phyloP scores from a whole-genome alignment of 352 stramenopile species.

The Pythium biforme region DNA sequence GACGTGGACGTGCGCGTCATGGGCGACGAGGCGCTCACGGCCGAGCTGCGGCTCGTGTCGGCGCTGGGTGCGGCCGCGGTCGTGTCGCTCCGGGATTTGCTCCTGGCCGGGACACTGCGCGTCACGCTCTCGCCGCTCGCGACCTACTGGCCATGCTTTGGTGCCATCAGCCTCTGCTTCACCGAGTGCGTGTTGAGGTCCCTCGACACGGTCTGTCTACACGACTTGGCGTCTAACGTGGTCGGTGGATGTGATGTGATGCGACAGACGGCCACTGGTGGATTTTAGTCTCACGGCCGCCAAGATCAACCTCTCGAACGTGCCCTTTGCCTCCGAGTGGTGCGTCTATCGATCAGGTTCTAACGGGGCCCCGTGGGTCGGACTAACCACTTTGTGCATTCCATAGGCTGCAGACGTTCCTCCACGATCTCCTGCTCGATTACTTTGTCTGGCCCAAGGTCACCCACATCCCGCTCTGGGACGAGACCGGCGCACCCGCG shows the following conservation, averaged over 20 bases:
- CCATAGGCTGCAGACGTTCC: conserved; percentile 69
- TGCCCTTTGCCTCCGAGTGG: conserved; percentile 81
- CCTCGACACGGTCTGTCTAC: too few species aligned
- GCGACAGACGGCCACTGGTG: conserved; percentile 63
- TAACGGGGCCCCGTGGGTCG: not conserved
- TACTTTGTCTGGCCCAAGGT: conserved; percentile 81
- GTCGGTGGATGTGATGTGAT: not conserved
- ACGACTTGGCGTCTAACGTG: not conserved
- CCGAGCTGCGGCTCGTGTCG: conserved; percentile 67
- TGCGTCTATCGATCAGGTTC: conserved; percentile 17
- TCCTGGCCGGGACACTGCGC: conserved; percentile 67
- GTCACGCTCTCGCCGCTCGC: conserved; percentile 71
- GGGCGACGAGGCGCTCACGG: conserved; percentile 56
- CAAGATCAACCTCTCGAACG: conserved; percentile 84
- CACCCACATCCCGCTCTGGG: conserved; percentile 66
- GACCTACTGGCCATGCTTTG: conserved; percentile 72
- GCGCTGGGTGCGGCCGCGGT: conserved; percentile 54
- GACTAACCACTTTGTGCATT: too few species aligned
- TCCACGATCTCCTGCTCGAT: conserved; percentile 70
- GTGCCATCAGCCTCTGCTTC: conserved; percentile 66
- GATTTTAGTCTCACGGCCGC: conserved; percentile 78
- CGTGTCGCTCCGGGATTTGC: conserved; percentile 60
- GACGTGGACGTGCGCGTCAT: conserved; percentile 68
- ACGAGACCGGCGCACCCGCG: conserved; percentile 25
- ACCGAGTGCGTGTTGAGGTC: conserved; percentile 39